Base-by-base conservation (phyloP, 2,329 filamentous ascomycete genomes). In the Diatrype stigma region DNA sequence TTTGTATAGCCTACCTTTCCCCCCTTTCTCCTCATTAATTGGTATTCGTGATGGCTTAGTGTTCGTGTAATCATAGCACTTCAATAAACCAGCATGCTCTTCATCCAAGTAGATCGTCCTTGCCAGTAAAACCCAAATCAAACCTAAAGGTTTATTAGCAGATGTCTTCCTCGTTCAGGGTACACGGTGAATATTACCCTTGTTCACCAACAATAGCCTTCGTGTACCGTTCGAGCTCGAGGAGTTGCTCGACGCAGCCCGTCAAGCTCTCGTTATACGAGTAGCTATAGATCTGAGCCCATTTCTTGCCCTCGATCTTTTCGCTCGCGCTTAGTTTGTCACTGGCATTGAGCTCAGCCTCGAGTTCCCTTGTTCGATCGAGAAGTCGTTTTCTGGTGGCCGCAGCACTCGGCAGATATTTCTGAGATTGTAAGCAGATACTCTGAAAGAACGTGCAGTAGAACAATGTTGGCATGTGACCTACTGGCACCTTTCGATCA, bases 161-260 rank as follows among this genome's bases (percentile, higher is more conserved):
- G 23, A 42, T 30, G 8, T 47, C 21, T 40, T 2, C 10, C n/a
- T 3, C 22, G 47, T n/a, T 14, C 19, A 6, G 48, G 3, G 40
- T 21, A 8, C n/a, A n/a, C n/a, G n/a, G 46, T 44, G 22, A 21
- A 51, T 50, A 66, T 58, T 57, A 75, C 69, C 73, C 72, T 58
- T 76, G 73, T 61, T 83, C 79, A 14, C 81, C 80, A 32, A 79
- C 75, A 55, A 84, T 80, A 45, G 76, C 72, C 63, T 82, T 84
- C 2, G 78, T 81, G 52, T 76, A 82, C 53, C 70, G 75, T 59
- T 82, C 76, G 45, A 84, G 62, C 51, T 77, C 72, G 56, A 80
- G 75, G 2, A 83, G 61, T 56, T 83, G 75, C 46, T 75, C 72
- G 5, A 80, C 74, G 63, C 81, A 80, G 3, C 76, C 75, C 6